These are phyloP conservation scores for Botrytis aclada DNA, from an alignment of 2,329 filamentous ascomycete species.

Conservation along the genomic window DNA sequence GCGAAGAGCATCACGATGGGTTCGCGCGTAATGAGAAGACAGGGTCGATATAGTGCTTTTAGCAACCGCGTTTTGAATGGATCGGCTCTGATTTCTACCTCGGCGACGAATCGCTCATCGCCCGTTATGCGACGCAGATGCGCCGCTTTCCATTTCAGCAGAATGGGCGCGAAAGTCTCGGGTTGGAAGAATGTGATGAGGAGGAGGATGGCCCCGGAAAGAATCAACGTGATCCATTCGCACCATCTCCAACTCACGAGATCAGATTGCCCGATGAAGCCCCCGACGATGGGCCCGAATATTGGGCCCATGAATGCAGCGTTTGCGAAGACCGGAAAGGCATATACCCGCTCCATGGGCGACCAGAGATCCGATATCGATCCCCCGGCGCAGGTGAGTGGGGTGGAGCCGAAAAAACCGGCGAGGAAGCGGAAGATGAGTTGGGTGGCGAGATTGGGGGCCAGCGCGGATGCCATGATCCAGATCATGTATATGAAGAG, in stretches of 20 bases:
- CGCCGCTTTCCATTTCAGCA: not conserved
- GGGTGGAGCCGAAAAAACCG: slow-evolving; percentile 13
- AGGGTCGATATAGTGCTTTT: not conserved
- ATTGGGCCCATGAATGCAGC: not conserved
- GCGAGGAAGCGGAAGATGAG: slow-evolving; percentile 19
- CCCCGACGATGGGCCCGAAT: not conserved
- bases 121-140: not conserved
- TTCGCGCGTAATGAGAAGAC: not conserved
- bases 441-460: not conserved
- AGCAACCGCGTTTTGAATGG: not conserved
- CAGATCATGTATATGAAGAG: not conserved
- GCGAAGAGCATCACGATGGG: not conserved
- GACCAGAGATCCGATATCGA: slow-evolving; percentile 55
- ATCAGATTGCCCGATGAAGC: not conserved
- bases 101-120: not conserved
- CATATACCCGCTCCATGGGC: not conserved
- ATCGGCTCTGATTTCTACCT: not conserved
- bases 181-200: not conserved
- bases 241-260: not conserved
- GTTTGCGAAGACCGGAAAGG: not conserved
- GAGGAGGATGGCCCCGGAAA: not conserved
- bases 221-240: not conserved
- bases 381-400: slow-evolving; percentile 57
- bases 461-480: slow-evolving; percentile 1
- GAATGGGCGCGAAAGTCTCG: not conserved